Percentiles rank a stretch among this genome's conserved stretches.
Evolutionary conservation across 306 rosid genomes (phyloP).

Genomic region (Pyrus betulifolia): DNA sequence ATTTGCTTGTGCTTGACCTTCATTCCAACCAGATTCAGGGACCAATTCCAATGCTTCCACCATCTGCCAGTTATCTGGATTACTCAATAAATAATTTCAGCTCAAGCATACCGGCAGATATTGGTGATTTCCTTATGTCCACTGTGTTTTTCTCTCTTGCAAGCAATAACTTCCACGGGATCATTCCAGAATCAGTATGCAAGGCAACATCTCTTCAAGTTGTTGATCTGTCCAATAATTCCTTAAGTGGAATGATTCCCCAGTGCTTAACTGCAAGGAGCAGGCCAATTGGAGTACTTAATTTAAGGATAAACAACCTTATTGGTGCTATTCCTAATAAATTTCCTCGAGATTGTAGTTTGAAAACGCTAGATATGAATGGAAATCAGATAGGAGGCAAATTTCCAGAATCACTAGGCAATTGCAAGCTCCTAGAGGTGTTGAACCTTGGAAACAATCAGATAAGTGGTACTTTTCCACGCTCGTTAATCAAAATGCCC

Average conservation of each 20-base stretch:
- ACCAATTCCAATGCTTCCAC: slow-evolving; percentile 1
- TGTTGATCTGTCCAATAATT: slow-evolving; percentile 31
- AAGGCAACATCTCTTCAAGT: slow-evolving; percentile 7
- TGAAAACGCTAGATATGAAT: neutral
- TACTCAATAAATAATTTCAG: slow-evolving; percentile 23
- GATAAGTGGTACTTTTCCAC: slow-evolving; percentile 12
- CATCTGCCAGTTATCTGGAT: neutral
- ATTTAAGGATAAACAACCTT: slow-evolving; percentile 20
- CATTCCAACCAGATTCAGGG: slow-evolving; percentile 28
- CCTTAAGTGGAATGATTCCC: slow-evolving; percentile 20
- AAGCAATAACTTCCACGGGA: slow-evolving; percentile 1
- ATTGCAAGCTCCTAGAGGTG: slow-evolving; percentile 21
- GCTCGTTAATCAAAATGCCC: slow-evolving; percentile 8
- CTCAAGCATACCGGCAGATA: neutral
- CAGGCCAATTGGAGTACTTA: slow-evolving; percentile 13
- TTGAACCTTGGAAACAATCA: neutral
- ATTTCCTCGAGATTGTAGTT: slow-evolving; percentile 8
- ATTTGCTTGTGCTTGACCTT: slow-evolving; percentile 20
- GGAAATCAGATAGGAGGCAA: slow-evolving; percentile 22
- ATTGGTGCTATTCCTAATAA: slow-evolving; percentile 1
- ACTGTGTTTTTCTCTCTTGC: slow-evolving; percentile 17
- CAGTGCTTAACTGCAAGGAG: neutral
- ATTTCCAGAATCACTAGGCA: slow-evolving; percentile 25
- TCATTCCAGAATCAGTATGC: slow-evolving; percentile 29
- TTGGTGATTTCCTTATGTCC: neutral